Percentiles rank a stretch among this genome's conserved stretches.
phyloP scores from a whole-genome alignment of 306 rosid genomes.

The Glycyrrhiza uralensis region DNA sequence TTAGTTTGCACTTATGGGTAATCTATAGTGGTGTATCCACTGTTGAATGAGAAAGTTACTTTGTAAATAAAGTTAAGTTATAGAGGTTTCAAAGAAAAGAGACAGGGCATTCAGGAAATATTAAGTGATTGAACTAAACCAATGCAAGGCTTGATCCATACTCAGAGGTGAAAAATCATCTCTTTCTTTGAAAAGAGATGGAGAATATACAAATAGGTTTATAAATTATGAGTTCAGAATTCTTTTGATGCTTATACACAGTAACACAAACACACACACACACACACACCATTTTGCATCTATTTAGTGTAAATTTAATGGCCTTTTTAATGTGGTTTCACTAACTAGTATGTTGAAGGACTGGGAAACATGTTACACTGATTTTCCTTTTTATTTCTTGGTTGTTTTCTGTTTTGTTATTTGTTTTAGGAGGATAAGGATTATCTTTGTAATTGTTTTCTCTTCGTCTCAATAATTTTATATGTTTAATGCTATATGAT shows the following conservation, averaged over 20 bases:
- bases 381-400: background rate
- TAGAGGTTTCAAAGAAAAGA: background rate
- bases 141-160: conserved; percentile 2
- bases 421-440: background rate
- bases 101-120: background rate
- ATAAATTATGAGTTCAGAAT: background rate
- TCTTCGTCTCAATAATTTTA: background rate
- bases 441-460: background rate
- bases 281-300: background rate
- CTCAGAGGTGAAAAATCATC: background rate
- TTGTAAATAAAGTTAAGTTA: background rate
- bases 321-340: background rate
- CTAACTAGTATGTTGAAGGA: background rate
- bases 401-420: background rate
- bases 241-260: background rate
- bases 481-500: background rate
- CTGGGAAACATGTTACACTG: background rate
- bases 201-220: background rate
- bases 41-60: background rate
- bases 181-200: background rate
- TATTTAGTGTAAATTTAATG: background rate
- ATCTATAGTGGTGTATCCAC: background rate
- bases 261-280: too few species aligned
- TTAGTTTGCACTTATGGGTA: background rate
- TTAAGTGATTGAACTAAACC: background rate